Evolutionary conservation across 768 basidiomycete genomes (phyloP).

Genomic region (Pleurotus ostreatus): DNA sequence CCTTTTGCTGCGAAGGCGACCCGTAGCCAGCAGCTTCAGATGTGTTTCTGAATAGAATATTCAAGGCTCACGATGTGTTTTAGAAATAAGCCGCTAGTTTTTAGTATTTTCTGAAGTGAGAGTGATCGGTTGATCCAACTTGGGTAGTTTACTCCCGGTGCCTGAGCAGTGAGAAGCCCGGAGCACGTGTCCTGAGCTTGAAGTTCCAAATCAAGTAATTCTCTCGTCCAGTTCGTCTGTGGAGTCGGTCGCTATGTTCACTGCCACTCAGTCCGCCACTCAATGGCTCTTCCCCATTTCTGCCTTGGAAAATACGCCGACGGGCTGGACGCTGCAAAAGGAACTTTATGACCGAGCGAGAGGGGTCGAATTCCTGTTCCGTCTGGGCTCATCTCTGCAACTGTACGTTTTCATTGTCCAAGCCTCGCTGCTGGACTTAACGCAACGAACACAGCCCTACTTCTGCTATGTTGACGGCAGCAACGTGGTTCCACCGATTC

Average conservation of each 20-base stretch:
- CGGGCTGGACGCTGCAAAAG: conserved; percentile 52
- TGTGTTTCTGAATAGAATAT: too few relatives aligned
- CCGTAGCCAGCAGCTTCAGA: too few relatives aligned
- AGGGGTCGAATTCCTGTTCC: conserved; percentile 84
- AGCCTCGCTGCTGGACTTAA: conserved; percentile 9
- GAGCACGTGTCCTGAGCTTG: not conserved
- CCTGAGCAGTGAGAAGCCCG: too few relatives aligned
- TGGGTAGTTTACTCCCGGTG: too few relatives aligned
- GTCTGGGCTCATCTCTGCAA: conserved; percentile 70
- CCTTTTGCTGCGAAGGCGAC: too few relatives aligned
- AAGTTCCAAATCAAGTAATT: not conserved
- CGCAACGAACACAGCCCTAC: conserved; percentile 51
- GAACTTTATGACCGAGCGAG: conserved; percentile 77
- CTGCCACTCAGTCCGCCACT: conserved; percentile 17
- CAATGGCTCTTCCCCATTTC: conserved; percentile 75
- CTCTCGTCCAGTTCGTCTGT: too few relatives aligned
- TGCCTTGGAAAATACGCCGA: conserved; percentile 57
- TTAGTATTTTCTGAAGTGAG: too few relatives aligned
- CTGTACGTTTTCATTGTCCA: conserved; percentile 49
- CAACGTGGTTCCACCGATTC: conserved; percentile 89
- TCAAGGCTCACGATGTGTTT: too few relatives aligned
- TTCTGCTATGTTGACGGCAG: conserved; percentile 81
- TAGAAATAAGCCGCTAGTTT: too few relatives aligned
- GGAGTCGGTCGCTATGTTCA: too few relatives aligned
- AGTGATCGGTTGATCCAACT: too few relatives aligned